phyloP scores from a whole-genome alignment of 768 basidiomycete genomes.

The Suillus clintonianus region DNA sequence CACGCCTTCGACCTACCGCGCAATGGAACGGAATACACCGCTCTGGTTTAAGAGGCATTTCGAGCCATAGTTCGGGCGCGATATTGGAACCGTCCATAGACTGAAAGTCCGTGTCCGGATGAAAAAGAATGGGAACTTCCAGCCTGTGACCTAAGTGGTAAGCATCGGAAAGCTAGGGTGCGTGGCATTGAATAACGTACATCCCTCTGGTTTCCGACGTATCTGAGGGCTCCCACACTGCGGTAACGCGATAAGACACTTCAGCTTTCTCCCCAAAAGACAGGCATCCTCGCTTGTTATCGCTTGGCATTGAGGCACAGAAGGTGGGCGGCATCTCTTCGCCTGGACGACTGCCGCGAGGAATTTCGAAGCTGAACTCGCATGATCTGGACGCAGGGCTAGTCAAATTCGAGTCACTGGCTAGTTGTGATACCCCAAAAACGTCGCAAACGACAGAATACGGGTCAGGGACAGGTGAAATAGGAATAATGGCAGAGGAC shows the following conservation, averaged over 20 bases:
- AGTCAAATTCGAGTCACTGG: constrained; percentile 44
- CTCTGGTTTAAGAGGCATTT: constrained; percentile 65
- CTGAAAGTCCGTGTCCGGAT: constrained; percentile 61
- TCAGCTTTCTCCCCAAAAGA: constrained; percentile 37
- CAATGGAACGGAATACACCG: constrained; percentile 64
- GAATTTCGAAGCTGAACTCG: constrained; percentile 59
- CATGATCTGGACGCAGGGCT: constrained; percentile 32
- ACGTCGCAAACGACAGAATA: constrained; percentile 27
- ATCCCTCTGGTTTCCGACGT: constrained; percentile 43
- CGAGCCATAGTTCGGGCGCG: constrained; percentile 61
- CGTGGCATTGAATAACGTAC: constrained; percentile 40
- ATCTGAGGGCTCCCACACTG: constrained; percentile 57
- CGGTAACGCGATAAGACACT: constrained; percentile 57
- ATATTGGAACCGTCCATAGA: constrained; percentile 49
- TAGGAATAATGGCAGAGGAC: constrained; percentile 44
- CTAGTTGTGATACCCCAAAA: constrained; percentile 47
- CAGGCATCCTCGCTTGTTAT: constrained; percentile 23
- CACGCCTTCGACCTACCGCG: constrained; percentile 50
- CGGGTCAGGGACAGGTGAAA: constrained; percentile 32
- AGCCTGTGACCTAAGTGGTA: constrained; percentile 40
- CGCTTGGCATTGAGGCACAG: constrained; percentile 36
- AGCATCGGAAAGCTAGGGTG: constrained; percentile 5
- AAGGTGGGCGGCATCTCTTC: constrained; percentile 69
- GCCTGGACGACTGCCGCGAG: constrained; percentile 46
- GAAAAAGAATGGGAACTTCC: constrained; percentile 64